Percentiles rank a stretch among this genome's conserved stretches.
Evolutionary conservation across 2,329 filamentous ascomycete genomes (phyloP).

Genomic region (Xylaria sp.): DNA sequence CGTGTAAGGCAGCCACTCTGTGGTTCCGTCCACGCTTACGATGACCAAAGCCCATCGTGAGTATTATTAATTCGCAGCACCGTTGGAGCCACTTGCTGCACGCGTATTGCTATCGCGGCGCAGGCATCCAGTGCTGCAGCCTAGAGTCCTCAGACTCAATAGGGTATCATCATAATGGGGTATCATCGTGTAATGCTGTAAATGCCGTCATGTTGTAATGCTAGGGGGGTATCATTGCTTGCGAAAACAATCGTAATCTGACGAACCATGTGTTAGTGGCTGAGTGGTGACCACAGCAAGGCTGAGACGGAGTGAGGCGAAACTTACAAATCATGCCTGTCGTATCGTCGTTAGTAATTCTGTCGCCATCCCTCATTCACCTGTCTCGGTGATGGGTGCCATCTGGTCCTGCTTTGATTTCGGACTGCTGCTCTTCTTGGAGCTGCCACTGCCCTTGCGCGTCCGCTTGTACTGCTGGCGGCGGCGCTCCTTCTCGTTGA

Average conservation of each 20-base stretch:
- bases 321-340: conserved; percentile 45
- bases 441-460: conserved; percentile 44
- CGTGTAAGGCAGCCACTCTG: conserved; percentile 21
- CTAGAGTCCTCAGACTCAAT: conserved; percentile 31
- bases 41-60: conserved; percentile 15
- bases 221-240: conserved; percentile 39
- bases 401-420: conserved; percentile 62
- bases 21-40: conserved; percentile 11
- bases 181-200: conserved; percentile 36
- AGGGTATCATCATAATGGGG: conserved; percentile 36
- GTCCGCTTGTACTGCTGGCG: conserved; percentile 50
- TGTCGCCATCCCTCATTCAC: conserved; percentile 50
- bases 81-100: conserved; percentile 22
- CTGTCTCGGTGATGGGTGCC: conserved; percentile 64
- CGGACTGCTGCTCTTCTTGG: conserved; percentile 49
- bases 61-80: conserved; percentile 31
- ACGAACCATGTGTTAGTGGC: conserved; percentile 23
- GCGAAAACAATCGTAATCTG: conserved; percentile 34
- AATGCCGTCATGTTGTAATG: conserved; percentile 24
- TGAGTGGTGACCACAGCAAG: background rate
- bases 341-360: conserved; percentile 41
- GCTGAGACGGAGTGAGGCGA: background rate
- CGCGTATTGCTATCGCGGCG: conserved; percentile 16
- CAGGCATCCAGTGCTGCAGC: conserved; percentile 22
- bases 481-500: conserved; percentile 66